These are phyloP conservation scores for Penicillium verhagenii DNA, from an alignment of 495 filamentous ascomycete genomes.

Conservation along the genomic window DNA sequence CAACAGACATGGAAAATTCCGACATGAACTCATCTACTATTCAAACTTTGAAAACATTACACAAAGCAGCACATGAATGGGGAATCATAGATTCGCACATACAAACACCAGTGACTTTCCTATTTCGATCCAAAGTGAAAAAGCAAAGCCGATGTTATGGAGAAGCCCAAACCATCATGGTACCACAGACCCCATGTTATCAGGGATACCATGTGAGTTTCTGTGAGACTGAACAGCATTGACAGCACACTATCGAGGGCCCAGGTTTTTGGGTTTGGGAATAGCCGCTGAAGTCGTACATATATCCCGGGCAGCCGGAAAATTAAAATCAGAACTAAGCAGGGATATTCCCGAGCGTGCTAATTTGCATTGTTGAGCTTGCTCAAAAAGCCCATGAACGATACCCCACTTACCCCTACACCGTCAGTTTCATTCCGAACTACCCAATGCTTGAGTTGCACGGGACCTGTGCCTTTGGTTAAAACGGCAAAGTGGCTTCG, in stretches of 20 bases:
- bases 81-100: not conserved
- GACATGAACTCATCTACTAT: not conserved
- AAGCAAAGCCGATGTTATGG: not conserved
- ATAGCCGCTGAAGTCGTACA: constrained; percentile 1
- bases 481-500: not conserved
- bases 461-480: constrained; percentile 1
- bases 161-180: not conserved
- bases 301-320: not conserved
- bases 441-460: constrained; percentile 2
- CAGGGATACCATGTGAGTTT: constrained; percentile 11
- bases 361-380: not conserved
- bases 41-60: not conserved
- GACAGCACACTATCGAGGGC: not conserved
- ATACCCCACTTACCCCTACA: not conserved
- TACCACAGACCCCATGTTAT: not conserved
- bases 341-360: not conserved
- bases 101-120: not conserved
- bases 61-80: not conserved
- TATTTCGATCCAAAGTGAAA: not conserved
- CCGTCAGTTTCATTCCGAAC: constrained; percentile 1
- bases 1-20: not conserved
- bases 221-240: not conserved
- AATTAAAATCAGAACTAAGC: constrained; percentile 7
- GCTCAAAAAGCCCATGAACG: not conserved
- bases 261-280: constrained; percentile 3